A percentile compares a stretch with the other conserved stretches of the same genome.
Conservation (phyloP, 1,139 yeast genomes). For the Taphrina communis region DNA sequence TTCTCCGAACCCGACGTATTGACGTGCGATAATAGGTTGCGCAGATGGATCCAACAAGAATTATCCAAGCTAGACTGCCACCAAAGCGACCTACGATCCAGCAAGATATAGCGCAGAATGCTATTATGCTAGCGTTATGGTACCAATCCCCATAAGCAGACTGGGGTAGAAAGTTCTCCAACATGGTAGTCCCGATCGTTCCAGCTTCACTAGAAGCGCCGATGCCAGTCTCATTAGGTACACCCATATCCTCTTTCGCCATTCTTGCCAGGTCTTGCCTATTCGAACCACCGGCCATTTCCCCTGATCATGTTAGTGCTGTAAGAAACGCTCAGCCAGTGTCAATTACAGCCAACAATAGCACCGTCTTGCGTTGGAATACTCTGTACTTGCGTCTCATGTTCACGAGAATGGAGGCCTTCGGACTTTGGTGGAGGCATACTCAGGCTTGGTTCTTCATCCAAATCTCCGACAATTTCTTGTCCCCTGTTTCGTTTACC, state of each 20-base stretch:
- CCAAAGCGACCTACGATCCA: conserved; percentile 80
- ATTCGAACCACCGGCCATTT: conserved; percentile 34
- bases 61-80: conserved; percentile 79
- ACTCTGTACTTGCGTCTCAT: background rate
- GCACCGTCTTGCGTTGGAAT: conserved; percentile 9
- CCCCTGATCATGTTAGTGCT: conserved; percentile 3
- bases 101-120: conserved; percentile 70
- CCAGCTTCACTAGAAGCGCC: background rate
- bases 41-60: conserved; percentile 66
- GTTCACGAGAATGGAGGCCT: background rate
- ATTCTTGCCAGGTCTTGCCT: conserved; percentile 13
- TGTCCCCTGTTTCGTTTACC: conserved; percentile 23
- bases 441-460: background rate
- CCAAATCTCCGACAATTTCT: conserved; percentile 19
- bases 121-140: conserved; percentile 75
- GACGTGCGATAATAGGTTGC: conserved; percentile 81
- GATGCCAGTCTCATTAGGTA: background rate
- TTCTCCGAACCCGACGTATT: conserved; percentile 75
- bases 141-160: conserved; percentile 86
- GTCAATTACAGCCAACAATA: conserved; percentile 5
- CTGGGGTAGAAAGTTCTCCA: conserved; percentile 28
- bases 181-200: background rate
- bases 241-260: background rate
- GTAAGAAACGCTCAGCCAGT: too few relatives aligned
- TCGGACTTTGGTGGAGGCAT: conserved; percentile 17